Percentiles rank a stretch among this genome's conserved stretches.
Conservation (phyloP, 306 rosid genomes). For the Vicia villosa region DNA sequence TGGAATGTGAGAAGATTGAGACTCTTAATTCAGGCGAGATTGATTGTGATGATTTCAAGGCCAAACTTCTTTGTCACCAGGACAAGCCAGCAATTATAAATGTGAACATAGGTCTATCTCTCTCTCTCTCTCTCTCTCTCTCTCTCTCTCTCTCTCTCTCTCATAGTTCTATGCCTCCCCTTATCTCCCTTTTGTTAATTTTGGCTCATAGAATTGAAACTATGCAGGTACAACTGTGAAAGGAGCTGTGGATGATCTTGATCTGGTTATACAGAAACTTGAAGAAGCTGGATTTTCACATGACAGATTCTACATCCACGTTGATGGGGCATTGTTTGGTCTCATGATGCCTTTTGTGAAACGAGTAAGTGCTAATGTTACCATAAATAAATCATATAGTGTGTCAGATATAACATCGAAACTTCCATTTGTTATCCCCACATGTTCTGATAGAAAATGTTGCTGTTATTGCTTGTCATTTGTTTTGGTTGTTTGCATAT, state of each 20-base stretch:
- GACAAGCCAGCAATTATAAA: constrained; percentile 66
- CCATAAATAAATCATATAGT: not conserved
- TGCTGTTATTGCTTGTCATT: not conserved
- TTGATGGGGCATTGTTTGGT: constrained; percentile 66
- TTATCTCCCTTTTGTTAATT: constrained; percentile 20
- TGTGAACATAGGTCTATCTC: constrained; percentile 56
- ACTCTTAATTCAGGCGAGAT: constrained; percentile 57
- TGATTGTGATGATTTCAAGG: constrained; percentile 58
- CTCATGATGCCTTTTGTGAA: constrained; percentile 73
- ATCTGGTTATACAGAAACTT: constrained; percentile 53
- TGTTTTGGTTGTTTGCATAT: constrained; percentile 20
- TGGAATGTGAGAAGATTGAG: constrained; percentile 54
- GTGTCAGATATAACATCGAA: constrained; percentile 10
- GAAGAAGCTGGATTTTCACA: constrained; percentile 60
- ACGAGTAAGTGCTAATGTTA: constrained; percentile 41
- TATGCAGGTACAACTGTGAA: constrained; percentile 60
- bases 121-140: not conserved
- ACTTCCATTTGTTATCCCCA: constrained; percentile 12
- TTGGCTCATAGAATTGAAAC: constrained; percentile 14
- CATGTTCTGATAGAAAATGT: constrained; percentile 21
- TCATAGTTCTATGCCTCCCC: not conserved
- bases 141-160: not conserved
- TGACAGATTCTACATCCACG: constrained; percentile 57
- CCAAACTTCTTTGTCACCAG: constrained; percentile 48
- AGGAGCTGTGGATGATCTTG: constrained; percentile 71